Percentiles rank a stretch among this genome's conserved stretches.
These are phyloP conservation scores for Triticum dicoccoides DNA, from an alignment of 176 grass and related monocot species.

Conservation along the genomic window DNA sequence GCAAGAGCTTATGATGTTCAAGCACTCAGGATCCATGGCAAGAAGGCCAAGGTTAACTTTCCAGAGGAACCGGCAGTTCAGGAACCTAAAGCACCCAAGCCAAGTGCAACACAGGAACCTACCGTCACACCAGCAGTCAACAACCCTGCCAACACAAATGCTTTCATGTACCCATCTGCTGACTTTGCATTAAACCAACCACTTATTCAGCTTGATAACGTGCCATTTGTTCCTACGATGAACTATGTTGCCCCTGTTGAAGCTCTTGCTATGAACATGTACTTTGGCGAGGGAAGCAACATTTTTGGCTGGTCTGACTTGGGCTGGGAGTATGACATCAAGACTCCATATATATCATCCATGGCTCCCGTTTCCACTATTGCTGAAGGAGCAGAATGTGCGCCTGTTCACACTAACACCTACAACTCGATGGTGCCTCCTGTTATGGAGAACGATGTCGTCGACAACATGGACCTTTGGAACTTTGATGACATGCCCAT, in stretches of 20 bases:
- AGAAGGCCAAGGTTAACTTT: slow-evolving; percentile 97
- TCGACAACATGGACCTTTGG: slow-evolving; percentile 63
- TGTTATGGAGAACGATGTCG: slow-evolving; percentile 31
- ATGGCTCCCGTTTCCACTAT: slow-evolving; percentile 35
- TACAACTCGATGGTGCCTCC: slow-evolving; percentile 11
- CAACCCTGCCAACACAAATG: slow-evolving; percentile 27
- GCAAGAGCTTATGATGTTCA: slow-evolving; percentile 92
- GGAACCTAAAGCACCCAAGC: slow-evolving; percentile 39
- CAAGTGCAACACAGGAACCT: slow-evolving; percentile 35
- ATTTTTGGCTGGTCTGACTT: slow-evolving; percentile 39
- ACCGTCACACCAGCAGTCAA: slow-evolving; percentile 18
- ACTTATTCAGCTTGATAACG: slow-evolving; percentile 24
- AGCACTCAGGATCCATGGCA: slow-evolving; percentile 86
- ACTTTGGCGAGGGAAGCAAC: slow-evolving; percentile 77
- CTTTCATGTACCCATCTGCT: slow-evolving; percentile 30
- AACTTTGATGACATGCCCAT: slow-evolving; percentile 69
- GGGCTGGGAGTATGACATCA: slow-evolving; percentile 53
- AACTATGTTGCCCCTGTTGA: slow-evolving; percentile 36
- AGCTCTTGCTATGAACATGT: slow-evolving; percentile 31
- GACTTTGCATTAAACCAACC: slow-evolving; percentile 34
- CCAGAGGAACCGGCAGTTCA: slow-evolving; percentile 43
- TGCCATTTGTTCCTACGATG: slow-evolving; percentile 23
- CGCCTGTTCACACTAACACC: neutral
- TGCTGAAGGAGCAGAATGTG: slow-evolving; percentile 28
- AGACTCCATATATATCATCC: slow-evolving; percentile 47